phyloP scores from a whole-genome alignment of 2,329 filamentous ascomycete species.

The Aspergillus sp. region DNA sequence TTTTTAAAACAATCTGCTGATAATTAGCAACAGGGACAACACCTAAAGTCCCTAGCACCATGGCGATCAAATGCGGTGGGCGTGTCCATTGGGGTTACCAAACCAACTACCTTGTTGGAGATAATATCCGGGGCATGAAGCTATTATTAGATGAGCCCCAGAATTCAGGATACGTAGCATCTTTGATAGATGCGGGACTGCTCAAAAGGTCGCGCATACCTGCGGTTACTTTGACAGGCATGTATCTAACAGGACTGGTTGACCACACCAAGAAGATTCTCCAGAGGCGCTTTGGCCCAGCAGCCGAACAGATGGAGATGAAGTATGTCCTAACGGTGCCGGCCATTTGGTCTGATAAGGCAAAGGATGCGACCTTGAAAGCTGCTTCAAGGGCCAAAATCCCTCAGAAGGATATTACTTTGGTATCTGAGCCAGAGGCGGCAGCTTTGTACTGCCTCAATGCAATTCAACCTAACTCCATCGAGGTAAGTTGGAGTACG shows the following conservation, averaged over 20 bases:
- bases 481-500: slow-evolving; percentile 19
- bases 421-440: slow-evolving; percentile 34
- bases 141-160: slow-evolving; percentile 23
- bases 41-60: slow-evolving; percentile 24
- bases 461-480: slow-evolving; percentile 27
- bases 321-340: slow-evolving; percentile 35
- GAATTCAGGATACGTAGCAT: slow-evolving; percentile 9
- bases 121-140: slow-evolving; percentile 28
- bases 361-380: slow-evolving; percentile 32
- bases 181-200: neutral
- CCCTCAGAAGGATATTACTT: slow-evolving; percentile 1
- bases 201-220: slow-evolving; percentile 6
- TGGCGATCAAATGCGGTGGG: slow-evolving; percentile 14
- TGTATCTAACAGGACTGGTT: slow-evolving; percentile 15
- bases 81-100: slow-evolving; percentile 28
- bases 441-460: slow-evolving; percentile 37
- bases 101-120: slow-evolving; percentile 19
- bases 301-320: slow-evolving; percentile 22
- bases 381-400: slow-evolving; percentile 24
- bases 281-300: slow-evolving; percentile 12
- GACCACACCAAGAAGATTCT: slow-evolving; percentile 11
- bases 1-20: neutral
- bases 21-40: slow-evolving; percentile 13
- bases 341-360: slow-evolving; percentile 40
- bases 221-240: slow-evolving; percentile 11